Evolutionary conservation across 805 yeast genomes (phyloP).

Genomic region (Kuraishia molischiana): DNA sequence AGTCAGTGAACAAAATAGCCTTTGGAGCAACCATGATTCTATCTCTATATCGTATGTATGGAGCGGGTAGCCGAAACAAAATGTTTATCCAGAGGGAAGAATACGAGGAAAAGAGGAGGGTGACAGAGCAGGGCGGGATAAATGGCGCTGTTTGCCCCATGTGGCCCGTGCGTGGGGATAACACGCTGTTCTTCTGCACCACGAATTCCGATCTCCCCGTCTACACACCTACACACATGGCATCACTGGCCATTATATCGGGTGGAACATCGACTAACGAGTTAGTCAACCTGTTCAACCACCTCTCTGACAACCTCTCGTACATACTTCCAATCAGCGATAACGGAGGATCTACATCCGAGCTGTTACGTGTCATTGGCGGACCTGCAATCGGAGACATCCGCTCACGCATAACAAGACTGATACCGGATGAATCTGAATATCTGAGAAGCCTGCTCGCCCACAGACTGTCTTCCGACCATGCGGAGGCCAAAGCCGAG

Average conservation of each 20-base stretch:
- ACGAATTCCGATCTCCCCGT: too few relatives aligned
- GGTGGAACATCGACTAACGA: constrained; percentile 89
- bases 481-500: constrained; percentile 47
- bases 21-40: background rate
- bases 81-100: too few relatives aligned
- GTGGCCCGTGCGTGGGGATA: too few relatives aligned
- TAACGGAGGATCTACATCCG: constrained; percentile 93
- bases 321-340: constrained; percentile 81
- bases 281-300: constrained; percentile 47
- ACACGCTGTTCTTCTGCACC: too few relatives aligned
- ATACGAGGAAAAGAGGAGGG: too few relatives aligned
- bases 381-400: constrained; percentile 96
- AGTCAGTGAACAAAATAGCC: constrained; percentile 91
- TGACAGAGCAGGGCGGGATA: too few relatives aligned
- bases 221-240: too few relatives aligned
- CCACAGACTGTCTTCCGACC: constrained; percentile 39
- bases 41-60: too few relatives aligned
- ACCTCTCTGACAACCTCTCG: constrained; percentile 33
- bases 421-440: constrained; percentile 46
- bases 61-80: too few relatives aligned
- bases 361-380: constrained; percentile 74
- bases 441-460: constrained; percentile 28
- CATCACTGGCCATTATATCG: constrained; percentile 32
- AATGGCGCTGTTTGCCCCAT: too few relatives aligned
- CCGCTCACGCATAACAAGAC: constrained; percentile 66